Conservation (phyloP, 2,329 filamentous ascomycete species). For the Pezicula rhizophila region DNA sequence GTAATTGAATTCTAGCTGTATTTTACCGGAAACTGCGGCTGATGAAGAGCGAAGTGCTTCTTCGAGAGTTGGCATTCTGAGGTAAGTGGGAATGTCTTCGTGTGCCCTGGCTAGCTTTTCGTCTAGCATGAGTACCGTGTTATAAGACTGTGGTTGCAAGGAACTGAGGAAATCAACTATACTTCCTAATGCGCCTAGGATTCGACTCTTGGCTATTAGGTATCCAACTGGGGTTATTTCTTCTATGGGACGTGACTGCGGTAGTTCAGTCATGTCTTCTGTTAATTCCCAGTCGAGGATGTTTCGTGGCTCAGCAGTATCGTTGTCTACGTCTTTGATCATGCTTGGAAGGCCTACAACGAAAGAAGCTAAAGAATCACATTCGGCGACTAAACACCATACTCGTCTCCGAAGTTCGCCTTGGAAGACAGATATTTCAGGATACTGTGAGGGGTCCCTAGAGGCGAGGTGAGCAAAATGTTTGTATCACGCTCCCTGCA, state of each 20-base stretch:
- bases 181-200: constrained; percentile 61
- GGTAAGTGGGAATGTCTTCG: constrained; percentile 67
- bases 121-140: constrained; percentile 57
- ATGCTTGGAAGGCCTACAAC: constrained; percentile 55
- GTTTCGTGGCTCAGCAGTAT: constrained; percentile 67
- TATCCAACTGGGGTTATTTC: constrained; percentile 71
- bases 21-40: constrained; percentile 55
- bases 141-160: constrained; percentile 48
- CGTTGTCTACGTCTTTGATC: constrained; percentile 65
- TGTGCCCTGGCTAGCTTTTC: constrained; percentile 50
- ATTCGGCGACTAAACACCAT: constrained; percentile 63
- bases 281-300: constrained; percentile 73
- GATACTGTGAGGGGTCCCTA: constrained; percentile 67
- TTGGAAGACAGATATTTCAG: constrained; percentile 46
- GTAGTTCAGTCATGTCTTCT: constrained; percentile 57
- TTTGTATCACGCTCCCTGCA: constrained; percentile 27
- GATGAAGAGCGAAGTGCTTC: constrained; percentile 56
- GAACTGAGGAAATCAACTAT: constrained; percentile 57
- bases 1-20: constrained; percentile 47
- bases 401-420: constrained; percentile 56
- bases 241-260: constrained; percentile 56
- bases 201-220: constrained; percentile 65
- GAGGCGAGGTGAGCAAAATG: constrained; percentile 62
- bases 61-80: constrained; percentile 70
- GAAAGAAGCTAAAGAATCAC: constrained; percentile 69